Evolutionary conservation across 1,284 basidiomycete species (phyloP).

Genomic region (Trametes hirsuta): DNA sequence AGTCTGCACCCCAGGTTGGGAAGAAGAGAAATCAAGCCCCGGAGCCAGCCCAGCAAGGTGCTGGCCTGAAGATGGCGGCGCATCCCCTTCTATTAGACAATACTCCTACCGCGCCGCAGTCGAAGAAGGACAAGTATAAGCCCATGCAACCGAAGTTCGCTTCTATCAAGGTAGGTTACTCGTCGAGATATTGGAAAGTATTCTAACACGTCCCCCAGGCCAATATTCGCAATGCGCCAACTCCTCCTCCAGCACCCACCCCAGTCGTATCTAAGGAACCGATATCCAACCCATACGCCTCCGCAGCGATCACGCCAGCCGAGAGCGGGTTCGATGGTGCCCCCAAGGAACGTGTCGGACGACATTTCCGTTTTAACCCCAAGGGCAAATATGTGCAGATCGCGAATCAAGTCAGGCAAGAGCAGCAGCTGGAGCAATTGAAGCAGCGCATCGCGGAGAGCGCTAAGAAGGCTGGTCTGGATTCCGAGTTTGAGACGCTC

Average conservation of each 20-base stretch:
- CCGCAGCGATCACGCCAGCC: slow-evolving; percentile 47
- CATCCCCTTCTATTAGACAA: slow-evolving; percentile 85
- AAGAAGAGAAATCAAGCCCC: slow-evolving; percentile 50
- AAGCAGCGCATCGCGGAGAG: slow-evolving; percentile 93
- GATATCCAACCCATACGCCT: slow-evolving; percentile 76
- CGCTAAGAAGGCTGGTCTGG: slow-evolving; percentile 90
- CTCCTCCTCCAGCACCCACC: slow-evolving; percentile 60
- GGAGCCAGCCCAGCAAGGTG: slow-evolving; percentile 73
- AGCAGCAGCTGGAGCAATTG: slow-evolving; percentile 85
- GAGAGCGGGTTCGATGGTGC: slow-evolving; percentile 71
- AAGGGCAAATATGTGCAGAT: slow-evolving; percentile 90
- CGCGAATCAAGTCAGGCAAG: slow-evolving; percentile 85
- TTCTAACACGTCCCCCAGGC: slow-evolving; percentile 45
- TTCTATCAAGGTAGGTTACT: slow-evolving; percentile 72
- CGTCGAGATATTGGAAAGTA: neutral
- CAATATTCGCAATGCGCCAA: slow-evolving; percentile 72
- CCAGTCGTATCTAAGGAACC: slow-evolving; percentile 43
- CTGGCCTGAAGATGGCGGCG: slow-evolving; percentile 86
- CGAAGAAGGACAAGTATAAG: slow-evolving; percentile 89
- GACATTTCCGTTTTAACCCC: slow-evolving; percentile 82
- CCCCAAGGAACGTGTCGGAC: slow-evolving; percentile 70
- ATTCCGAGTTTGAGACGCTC: slow-evolving; percentile 87
- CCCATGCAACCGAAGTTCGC: slow-evolving; percentile 98
- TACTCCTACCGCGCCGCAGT: slow-evolving; percentile 57
- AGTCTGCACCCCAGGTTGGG: slow-evolving; percentile 55